Base-by-base conservation (phyloP, 1,139 yeast species). In the Pneumocystis oryctolagi region DNA sequence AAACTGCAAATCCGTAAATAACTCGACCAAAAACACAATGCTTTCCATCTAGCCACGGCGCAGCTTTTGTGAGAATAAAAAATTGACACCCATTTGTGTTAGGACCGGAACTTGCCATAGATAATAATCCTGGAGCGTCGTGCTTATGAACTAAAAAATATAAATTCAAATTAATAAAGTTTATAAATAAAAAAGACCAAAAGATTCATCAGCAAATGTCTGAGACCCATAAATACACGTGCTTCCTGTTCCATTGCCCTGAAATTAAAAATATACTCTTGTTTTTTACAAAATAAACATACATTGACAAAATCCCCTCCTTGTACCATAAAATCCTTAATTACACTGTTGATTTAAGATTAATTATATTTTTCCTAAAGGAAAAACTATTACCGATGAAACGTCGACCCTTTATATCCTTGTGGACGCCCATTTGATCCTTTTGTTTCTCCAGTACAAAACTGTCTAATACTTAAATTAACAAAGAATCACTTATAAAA, bases 11-110 rank as follows among this genome's bases (percentile, higher is more conserved):
- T 61, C 97, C 97, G 63, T 84, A 80, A 61, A 89, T 74, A 30
- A 92, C 89, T 73, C 85, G 83, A 66, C 99, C 99, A 73, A 92
- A 94, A 8, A 92, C 97, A 64, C 90, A 97, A 74, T 94, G 98
- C 75, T 92, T 90, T 60, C 94, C 95, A 73, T 92, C 92, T 69
- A 68, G 78, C 73, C 83, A 85, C 20, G 86, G 84, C 30, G 86
- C 82, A 39, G 82, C 78, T 9, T 80, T 84, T 1, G 87, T 83
- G 56, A 95, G 87, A 70, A 92, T 84, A 74, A 92, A 92, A 71
- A 89, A 90, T 74, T 92, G 97, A 0, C 96, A 89, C 1, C 97
- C 97, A 73, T 92, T 92, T 66, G 97, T 90, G 73, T 86, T 84
- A 64, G 96, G 90, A 14, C 97, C 97, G 1, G 95, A 85, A 72